Evolutionary conservation across 2,329 filamentous ascomycete genomes (phyloP), one percentile per base, ranked within the genome.

Genomic region (Simplicillium sp.): DNA sequence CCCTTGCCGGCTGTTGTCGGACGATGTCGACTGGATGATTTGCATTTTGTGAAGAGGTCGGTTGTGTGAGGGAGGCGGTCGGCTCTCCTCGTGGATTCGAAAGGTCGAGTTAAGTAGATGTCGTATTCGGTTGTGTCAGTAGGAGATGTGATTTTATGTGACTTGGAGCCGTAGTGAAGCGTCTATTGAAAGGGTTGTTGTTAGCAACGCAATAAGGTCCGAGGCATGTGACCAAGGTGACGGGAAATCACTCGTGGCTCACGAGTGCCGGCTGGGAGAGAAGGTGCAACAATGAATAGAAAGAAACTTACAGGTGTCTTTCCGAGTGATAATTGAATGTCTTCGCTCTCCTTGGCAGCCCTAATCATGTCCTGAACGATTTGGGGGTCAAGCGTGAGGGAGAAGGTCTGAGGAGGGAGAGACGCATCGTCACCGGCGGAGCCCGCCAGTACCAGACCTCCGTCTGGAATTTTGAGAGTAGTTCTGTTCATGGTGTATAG

Each of bases 281-380:
- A 28, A 13, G 12, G n/a, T 16, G 11, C 18, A 5, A 13, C 3
- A 11, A 25, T 7, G n/a, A 38, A 28, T 11, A 16, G 29, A 25
- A 11, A n/a, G 34, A n/a, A 41, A 68, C 77, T 68, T 74, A 82
- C 78, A 31, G 77, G 77, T 50, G 60, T 67, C 51, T 63, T 66
- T 33, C 78, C 78, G 46, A 82, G 58, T 5, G 72, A 68, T 50
- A 82, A 62, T 51, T 75, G 66, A 40, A 82, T 67, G 36, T 69
- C 63, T 41, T 74, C 67, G 38, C 75, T 75, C 61, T 70, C 67
- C 51, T 72, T 71, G 32, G 75, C 68, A 51, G 71, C 75, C 56
- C 67, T 67, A 49, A 82, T 79, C 70, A 82, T 74, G 46, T 75
- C 68, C 54, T 79, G 73, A 50, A 82, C 72, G 39, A 77, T 65